A percentile compares a stretch with the other conserved stretches of the same genome.
Evolutionary conservation across 108 stramenopile species (phyloP).

Genomic region (Aurantiochytrium sp.): DNA sequence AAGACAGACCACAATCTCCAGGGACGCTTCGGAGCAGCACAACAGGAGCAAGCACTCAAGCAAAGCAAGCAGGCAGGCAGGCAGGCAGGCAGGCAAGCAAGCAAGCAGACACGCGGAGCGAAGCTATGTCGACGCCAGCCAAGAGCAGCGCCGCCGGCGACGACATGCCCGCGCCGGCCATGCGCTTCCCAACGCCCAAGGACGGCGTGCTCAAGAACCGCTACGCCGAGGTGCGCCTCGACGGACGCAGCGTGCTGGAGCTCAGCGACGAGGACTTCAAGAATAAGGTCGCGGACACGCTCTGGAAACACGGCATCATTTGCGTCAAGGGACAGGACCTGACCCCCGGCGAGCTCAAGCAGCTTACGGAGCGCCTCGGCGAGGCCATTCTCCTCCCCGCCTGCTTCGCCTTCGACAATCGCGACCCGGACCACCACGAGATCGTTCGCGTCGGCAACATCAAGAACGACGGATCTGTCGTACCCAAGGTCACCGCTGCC

Average conservation of each 20-base stretch:
- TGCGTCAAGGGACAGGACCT: constrained; percentile 6
- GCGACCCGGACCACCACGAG: constrained; percentile 5
- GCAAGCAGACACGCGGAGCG: no score
- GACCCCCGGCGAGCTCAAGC: background rate
- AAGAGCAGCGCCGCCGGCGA: background rate
- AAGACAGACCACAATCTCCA: no score
- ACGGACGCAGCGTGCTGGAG: background rate
- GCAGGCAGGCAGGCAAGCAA: no score
- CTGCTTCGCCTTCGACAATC: background rate
- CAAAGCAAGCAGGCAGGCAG: no score
- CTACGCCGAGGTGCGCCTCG: background rate
- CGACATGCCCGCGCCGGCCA: background rate
- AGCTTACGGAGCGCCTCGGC: background rate
- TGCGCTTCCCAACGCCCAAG: background rate
- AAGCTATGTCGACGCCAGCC: background rate
- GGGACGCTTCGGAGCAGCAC: no score
- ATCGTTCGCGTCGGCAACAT: constrained; percentile 5
- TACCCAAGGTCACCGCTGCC: background rate
- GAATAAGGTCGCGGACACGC: background rate
- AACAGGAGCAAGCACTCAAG: no score
- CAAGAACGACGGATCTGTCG: background rate
- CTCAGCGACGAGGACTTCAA: background rate
- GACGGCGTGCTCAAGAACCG: background rate
- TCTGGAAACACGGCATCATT: background rate
- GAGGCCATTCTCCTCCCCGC: background rate